Evolutionary conservation across 2,329 filamentous ascomycete genomes (phyloP).

Genomic region (Coniochaeta hoffmannii): DNA sequence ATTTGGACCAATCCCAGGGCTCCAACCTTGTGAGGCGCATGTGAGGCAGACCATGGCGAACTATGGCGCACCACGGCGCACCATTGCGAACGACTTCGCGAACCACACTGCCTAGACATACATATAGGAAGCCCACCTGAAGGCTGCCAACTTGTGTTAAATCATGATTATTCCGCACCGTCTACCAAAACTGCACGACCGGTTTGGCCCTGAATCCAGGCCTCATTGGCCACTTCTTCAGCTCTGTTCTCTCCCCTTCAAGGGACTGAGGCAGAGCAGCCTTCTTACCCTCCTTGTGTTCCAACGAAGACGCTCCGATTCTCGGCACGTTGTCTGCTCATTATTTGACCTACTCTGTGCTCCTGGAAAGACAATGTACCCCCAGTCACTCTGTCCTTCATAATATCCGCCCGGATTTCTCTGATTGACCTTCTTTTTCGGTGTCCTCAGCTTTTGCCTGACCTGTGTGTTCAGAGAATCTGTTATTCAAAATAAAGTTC

Average conservation of each 20-base stretch:
- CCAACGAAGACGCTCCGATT: background rate
- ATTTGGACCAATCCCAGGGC: slow-evolving; percentile 7
- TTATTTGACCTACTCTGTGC: background rate
- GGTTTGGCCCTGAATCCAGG: background rate
- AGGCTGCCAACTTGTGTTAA: background rate
- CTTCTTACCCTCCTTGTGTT: background rate
- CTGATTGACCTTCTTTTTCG: background rate
- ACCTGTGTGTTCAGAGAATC: background rate
- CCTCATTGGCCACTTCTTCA: background rate
- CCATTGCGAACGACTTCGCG: background rate
- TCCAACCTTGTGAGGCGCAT: slow-evolving; percentile 6
- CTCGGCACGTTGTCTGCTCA: background rate
- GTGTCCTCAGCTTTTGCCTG: background rate
- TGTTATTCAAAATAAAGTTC: background rate
- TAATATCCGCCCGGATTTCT: background rate
- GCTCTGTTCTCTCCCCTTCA: background rate
- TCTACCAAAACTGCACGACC: background rate
- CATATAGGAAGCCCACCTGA: background rate
- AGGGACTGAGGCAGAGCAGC: background rate
- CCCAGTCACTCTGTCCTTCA: background rate
- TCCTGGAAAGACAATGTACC: background rate
- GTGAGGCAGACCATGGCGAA: slow-evolving; percentile 2
- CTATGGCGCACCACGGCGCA: slow-evolving; percentile 5
- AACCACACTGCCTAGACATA: background rate
- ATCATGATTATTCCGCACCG: background rate